phyloP scores from a whole-genome alignment of 768 basidiomycete species.

The Trametes punicea region DNA sequence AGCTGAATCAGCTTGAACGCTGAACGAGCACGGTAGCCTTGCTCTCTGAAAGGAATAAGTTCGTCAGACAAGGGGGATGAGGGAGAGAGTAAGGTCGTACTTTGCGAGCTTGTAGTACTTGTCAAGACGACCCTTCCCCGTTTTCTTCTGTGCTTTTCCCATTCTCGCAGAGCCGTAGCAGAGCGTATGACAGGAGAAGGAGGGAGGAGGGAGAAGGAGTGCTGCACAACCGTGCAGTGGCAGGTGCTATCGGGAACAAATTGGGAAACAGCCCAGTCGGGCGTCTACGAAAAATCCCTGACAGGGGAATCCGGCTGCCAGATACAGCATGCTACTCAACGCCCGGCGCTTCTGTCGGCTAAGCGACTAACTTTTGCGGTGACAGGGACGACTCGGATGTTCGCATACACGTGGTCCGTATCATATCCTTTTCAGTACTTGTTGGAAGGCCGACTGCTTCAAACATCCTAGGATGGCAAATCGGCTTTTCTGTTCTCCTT shows the following conservation, averaged over 20 bases:
- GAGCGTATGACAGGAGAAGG: neutral
- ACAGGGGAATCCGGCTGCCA: constrained; percentile 4
- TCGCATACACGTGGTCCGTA: no score
- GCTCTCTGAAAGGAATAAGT: constrained; percentile 62
- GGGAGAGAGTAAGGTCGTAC: constrained; percentile 35
- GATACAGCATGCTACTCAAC: constrained; percentile 5
- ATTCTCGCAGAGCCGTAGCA: constrained; percentile 16
- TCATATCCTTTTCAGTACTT: no score
- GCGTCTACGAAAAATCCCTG: constrained; percentile 19
- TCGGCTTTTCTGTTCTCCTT: no score
- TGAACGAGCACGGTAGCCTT: constrained; percentile 98
- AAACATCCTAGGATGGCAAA: no score
- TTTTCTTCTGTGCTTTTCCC: constrained; percentile 79
- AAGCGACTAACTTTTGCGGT: no score
- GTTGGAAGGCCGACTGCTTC: no score
- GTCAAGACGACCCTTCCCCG: constrained; percentile 92
- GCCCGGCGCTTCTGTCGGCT: neutral
- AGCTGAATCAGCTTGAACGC: constrained; percentile 99
- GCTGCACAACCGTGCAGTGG: neutral
- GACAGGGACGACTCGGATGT: no score
- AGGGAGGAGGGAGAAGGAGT: neutral
- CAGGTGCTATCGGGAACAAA: neutral
- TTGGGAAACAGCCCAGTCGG: no score
- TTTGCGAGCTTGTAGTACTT: constrained; percentile 97
- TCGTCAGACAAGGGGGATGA: constrained; percentile 2